Percentiles rank a stretch among this genome's conserved stretches.
phyloP scores from a whole-genome alignment of 345 rosid genomes.

The Jatropha curcas region DNA sequence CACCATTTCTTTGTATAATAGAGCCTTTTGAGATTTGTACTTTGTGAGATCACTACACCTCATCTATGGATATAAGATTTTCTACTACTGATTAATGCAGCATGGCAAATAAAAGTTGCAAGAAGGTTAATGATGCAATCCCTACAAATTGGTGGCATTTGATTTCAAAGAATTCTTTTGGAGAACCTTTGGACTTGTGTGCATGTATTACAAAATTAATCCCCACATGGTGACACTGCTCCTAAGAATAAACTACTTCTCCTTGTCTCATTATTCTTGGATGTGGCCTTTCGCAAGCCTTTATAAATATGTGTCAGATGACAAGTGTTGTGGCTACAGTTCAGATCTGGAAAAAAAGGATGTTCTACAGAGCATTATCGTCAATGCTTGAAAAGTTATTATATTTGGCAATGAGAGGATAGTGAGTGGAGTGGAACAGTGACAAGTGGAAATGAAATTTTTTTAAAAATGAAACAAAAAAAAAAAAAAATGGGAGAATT shows the following conservation, averaged over 20 bases:
- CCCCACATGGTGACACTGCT: background rate
- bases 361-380: background rate
- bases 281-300: background rate
- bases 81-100: no score
- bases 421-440: background rate
- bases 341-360: background rate
- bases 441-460: background rate
- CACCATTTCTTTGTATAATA: no score
- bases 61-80: no score
- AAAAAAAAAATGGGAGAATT: background rate
- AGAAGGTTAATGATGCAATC: no score
- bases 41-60: no score
- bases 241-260: background rate
- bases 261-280: background rate
- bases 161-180: no score
- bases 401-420: background rate
- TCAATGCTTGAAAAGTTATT: background rate
- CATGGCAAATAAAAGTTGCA: no score
- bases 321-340: background rate
- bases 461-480: background rate
- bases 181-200: no score
- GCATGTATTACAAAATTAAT: background rate
- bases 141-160: no score
- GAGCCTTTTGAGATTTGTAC: no score
- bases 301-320: background rate